Conservation (phyloP, 129 eudicot species). For the Heracleum sosnowskyi region DNA sequence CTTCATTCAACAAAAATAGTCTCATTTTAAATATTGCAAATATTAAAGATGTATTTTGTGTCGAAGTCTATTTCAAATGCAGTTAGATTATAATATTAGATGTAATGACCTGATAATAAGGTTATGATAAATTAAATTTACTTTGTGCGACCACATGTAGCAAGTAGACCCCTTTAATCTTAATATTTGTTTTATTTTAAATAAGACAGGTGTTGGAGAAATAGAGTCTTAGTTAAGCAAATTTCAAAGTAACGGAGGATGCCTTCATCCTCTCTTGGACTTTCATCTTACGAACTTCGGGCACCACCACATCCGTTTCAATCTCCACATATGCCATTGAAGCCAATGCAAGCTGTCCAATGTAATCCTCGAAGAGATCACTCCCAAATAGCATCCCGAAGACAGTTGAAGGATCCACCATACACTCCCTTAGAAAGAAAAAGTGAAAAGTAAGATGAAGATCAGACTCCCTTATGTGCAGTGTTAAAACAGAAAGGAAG, state of each 20-base stretch:
- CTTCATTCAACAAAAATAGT: constrained; percentile 18
- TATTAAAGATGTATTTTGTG: neutral
- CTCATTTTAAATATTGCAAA: neutral
- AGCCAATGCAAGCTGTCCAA: constrained; percentile 44
- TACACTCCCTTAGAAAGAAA: constrained; percentile 29
- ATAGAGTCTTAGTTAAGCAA: neutral
- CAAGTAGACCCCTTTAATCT: neutral
- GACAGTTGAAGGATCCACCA: constrained; percentile 48
- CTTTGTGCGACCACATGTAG: neutral
- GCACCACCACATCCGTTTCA: constrained; percentile 26
- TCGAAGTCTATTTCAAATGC: neutral
- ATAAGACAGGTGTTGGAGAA: neutral
- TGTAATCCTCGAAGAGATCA: constrained; percentile 42
- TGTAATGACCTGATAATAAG: neutral
- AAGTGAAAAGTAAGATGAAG: neutral
- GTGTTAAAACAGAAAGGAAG: neutral
- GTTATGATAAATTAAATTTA: neutral
- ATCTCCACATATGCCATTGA: constrained; percentile 27
- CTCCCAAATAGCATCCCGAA: constrained; percentile 54
- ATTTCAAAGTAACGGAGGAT: constrained; percentile 5
- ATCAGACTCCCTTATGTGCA: neutral
- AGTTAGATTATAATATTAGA: neutral
- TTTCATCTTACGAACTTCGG: constrained; percentile 31
- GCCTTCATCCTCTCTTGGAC: constrained; percentile 48
- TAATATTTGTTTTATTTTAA: neutral